Evolutionary conservation across 768 basidiomycete species (phyloP), one percentile per base, ranked within the genome.

Genomic region (Grammothele lineata): DNA sequence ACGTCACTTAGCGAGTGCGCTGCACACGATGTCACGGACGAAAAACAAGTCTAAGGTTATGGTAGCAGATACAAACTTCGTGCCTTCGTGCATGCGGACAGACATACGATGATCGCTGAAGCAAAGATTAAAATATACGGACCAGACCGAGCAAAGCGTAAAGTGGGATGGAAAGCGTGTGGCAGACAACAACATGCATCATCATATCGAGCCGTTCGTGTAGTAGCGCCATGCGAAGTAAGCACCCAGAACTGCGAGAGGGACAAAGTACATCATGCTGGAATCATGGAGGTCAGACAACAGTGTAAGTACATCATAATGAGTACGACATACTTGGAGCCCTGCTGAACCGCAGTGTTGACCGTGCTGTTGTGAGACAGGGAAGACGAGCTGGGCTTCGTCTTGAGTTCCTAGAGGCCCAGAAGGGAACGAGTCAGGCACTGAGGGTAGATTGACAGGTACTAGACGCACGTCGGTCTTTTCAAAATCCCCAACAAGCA

Each of bases 201-300:
- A 14, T 57, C 69, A 77, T 60, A 70, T 65, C 36, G 70, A 60
- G 40, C 76, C 74, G 34, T 46, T 62, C 10, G 73, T 66, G 66
- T 91, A 91, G 68, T 75, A 83, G 53, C 90, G 79, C 81, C 83
- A 95, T 39, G 82, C 92, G 57, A 95, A 87, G 81, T 92, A 94
- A 40, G 77, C 92, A 52, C 78, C 88, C 37, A 95, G 70, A 22
- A 90, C 67, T 37, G 72, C 79, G 34, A 94, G 75, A 43, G 93
- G 93, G 19, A 92, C 61, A 60, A 93, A 81, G 77, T 92, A 95
- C 76, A 87, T 83, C 65, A 85, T 47, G 66, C 85, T 88, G 58
- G 35, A 48, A 42, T 26, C 37, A 40, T 37, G 24, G n/a, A n/a
- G 18, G 54, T 33, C 17, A 37, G 50, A 35, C 38, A 40, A 33